These are phyloP conservation scores for Podospora pseudopauciseta DNA, from an alignment of 495 filamentous ascomycete species.

Conservation along the genomic window DNA sequence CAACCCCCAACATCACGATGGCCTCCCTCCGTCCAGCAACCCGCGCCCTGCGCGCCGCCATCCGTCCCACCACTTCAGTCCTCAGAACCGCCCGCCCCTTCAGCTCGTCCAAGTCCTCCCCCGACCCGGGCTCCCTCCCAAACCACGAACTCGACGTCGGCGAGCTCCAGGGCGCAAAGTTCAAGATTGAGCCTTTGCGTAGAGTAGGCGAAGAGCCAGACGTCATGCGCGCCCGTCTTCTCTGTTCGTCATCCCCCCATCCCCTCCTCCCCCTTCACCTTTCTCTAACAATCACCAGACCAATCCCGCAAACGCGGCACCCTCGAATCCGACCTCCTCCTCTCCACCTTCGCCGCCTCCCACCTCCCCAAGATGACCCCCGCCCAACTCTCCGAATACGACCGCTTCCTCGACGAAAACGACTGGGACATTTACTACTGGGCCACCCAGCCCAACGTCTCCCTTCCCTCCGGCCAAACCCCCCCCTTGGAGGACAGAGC, in stretches of 20 bases:
- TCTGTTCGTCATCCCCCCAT: slow-evolving; percentile 63
- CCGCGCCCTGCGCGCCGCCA: slow-evolving; percentile 10
- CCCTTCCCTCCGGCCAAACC: slow-evolving; percentile 43
- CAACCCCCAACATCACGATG: background rate
- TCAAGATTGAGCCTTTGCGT: slow-evolving; percentile 84
- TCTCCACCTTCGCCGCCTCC: slow-evolving; percentile 88
- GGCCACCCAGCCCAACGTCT: slow-evolving; percentile 74
- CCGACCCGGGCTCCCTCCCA: slow-evolving; percentile 6
- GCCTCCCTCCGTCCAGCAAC: slow-evolving; percentile 17
- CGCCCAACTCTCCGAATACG: slow-evolving; percentile 76
- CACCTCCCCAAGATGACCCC: slow-evolving; percentile 69
- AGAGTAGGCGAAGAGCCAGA: slow-evolving; percentile 72
- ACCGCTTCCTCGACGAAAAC: slow-evolving; percentile 94
- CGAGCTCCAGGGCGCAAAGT: slow-evolving; percentile 82
- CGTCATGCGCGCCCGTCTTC: slow-evolving; percentile 83
- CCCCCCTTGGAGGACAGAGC: slow-evolving; percentile 15
- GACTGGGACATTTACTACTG: slow-evolving; percentile 99
- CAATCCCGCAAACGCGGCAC: slow-evolving; percentile 96
- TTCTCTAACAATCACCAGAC: slow-evolving; percentile 50
- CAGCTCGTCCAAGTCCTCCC: slow-evolving; percentile 12
- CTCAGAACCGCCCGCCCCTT: background rate
- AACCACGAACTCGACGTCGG: slow-evolving; percentile 72
- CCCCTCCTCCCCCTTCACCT: slow-evolving; percentile 65
- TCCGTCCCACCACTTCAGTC: background rate
- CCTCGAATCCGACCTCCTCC: slow-evolving; percentile 89